Evolutionary conservation across 192 early-diverging fungal species (phyloP), one percentile per base, ranked within the genome.

Genomic region (Irineochytrium annulatum): DNA sequence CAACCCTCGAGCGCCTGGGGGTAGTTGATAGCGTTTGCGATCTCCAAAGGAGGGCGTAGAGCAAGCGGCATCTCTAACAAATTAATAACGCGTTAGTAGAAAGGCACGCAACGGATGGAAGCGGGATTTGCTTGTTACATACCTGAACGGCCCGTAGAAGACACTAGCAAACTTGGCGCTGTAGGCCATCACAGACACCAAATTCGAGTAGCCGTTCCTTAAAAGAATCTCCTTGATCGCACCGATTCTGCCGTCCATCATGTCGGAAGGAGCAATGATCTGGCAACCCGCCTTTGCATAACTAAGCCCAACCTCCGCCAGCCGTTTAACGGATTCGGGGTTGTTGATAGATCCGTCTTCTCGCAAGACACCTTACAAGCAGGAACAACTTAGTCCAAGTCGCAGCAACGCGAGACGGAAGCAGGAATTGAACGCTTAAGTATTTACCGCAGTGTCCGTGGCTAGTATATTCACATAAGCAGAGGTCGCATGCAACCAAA

Each of bases 131-230:
- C 26, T 8, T 19, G 48, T 63, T 51, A 20, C 3, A 20, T 48
- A 80, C 75, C 95, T 83, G 84, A 99, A 99, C 0, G 96, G 96
- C 0, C 96, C 96, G 70, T 99, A 99, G 70, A 97, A 95, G 1
- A 78, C 82, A 32, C 87, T 88, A 27, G 96, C 91, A 73, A 94
- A 99, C 73, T 99, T 99, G 31, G 96, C 96, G 45, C 88, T 86
- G 71, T 99, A 99, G n/a, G 84, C 82, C 91, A 99, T 96, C 32
- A 99, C 85, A 52, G 87, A 77, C 24, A 91, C 89, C 67, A 84
- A 86, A 67, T 87, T 81, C 19, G 83, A 82, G 16, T 92, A 67
- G 0, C 89, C 90, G 55, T 85, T 83, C 17, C 79, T 76, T 3
- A 89, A 70, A 29, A 99, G 75, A 0, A 76, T 79, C 67, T 91